These are phyloP conservation scores for Amanita fuliginea DNA, from an alignment of 768 basidiomycete species.

Conservation along the genomic window DNA sequence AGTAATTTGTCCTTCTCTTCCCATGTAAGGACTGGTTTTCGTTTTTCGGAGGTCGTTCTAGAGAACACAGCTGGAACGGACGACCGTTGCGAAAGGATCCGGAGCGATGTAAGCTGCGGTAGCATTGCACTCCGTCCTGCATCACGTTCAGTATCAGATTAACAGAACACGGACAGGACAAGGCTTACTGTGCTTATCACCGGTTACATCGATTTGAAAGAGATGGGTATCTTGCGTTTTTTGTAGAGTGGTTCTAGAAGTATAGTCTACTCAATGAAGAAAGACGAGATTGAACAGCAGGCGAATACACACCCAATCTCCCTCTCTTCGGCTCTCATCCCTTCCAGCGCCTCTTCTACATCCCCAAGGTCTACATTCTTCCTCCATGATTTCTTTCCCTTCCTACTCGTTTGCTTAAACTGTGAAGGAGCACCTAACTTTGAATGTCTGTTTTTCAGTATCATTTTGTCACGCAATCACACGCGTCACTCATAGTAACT, in stretches of 20 bases:
- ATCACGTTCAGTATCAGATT: background rate
- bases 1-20: conserved; percentile 70
- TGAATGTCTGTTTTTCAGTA: conserved; percentile 14
- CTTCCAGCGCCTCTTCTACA: conserved; percentile 53
- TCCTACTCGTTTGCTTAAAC: conserved; percentile 62
- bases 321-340: conserved; percentile 70
- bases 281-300: background rate
- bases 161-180: background rate
- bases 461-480: background rate
- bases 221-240: conserved; percentile 63
- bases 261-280: background rate
- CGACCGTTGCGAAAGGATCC: conserved; percentile 78
- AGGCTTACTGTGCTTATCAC: conserved; percentile 59
- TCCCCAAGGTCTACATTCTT: conserved; percentile 84
- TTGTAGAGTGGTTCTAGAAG: conserved; percentile 45
- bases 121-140: conserved; percentile 54
- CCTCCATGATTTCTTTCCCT: conserved; percentile 89
- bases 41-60: conserved; percentile 27
- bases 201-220: conserved; percentile 71
- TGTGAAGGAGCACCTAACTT: conserved; percentile 47
- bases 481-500: too few species aligned
- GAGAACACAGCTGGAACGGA: conserved; percentile 79
- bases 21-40: conserved; percentile 35
- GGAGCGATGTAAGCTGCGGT: conserved; percentile 53
- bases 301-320: conserved; percentile 52